Conservation (phyloP, 1,284 basidiomycete species). For the Athelia psychrophila region DNA sequence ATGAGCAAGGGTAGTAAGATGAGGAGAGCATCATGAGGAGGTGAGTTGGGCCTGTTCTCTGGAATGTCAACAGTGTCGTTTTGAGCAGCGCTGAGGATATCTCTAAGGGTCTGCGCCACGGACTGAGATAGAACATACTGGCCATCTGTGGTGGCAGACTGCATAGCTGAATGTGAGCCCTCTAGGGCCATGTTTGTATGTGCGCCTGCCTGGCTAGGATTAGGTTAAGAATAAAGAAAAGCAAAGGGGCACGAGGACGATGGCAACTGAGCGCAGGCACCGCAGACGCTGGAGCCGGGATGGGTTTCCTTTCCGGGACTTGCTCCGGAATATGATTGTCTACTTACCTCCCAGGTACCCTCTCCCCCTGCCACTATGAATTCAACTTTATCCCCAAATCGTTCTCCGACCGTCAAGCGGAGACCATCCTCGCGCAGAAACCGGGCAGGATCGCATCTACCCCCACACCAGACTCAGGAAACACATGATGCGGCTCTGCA, state of each 20-base stretch:
- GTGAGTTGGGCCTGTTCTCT: constrained; percentile 25
- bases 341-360: background rate
- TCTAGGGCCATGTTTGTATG: constrained; percentile 1
- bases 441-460: constrained; percentile 58
- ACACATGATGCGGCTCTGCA: constrained; percentile 74
- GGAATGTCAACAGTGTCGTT: constrained; percentile 14
- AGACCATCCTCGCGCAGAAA: constrained; percentile 40
- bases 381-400: constrained; percentile 21
- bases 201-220: background rate
- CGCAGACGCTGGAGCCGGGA: background rate
- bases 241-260: background rate
- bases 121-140: constrained; percentile 4
- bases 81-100: constrained; percentile 17
- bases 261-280: background rate
- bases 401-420: constrained; percentile 38
- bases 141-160: constrained; percentile 9
- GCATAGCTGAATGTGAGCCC: background rate
- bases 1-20: constrained; percentile 90
- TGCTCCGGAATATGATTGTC: background rate
- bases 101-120: constrained; percentile 18
- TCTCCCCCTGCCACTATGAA: background rate
- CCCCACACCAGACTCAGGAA: constrained; percentile 49
- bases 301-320: background rate
- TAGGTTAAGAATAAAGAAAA: background rate
- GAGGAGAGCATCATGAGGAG: constrained; percentile 61